phyloP scores from a whole-genome alignment of 2,329 filamentous ascomycete species.

The Hymenoscyphus repandus region DNA sequence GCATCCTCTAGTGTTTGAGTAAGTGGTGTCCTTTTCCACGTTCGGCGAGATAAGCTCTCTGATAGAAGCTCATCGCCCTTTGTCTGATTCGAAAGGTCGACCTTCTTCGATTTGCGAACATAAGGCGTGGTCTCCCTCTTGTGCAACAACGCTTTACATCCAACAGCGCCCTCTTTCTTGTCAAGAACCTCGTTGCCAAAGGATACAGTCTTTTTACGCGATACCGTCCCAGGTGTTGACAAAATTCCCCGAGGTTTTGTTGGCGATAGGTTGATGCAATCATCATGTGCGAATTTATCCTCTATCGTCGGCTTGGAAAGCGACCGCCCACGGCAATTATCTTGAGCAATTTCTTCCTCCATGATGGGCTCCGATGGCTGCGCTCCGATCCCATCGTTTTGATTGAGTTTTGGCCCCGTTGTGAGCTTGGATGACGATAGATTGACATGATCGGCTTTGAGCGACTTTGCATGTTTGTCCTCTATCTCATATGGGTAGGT shows the following conservation, averaged over 20 bases:
- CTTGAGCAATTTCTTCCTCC: too few species aligned
- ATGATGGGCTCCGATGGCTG: too few species aligned
- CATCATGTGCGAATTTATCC: neutral
- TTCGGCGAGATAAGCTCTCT: neutral
- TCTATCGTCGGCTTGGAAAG: neutral
- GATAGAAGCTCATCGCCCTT: neutral
- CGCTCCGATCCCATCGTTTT: too few species aligned
- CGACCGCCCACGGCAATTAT: neutral
- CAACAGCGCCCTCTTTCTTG: constrained; percentile 10
- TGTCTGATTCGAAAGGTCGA: constrained; percentile 6
- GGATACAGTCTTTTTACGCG: constrained; percentile 59
- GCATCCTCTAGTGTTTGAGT: neutral
- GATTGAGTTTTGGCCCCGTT: too few species aligned
- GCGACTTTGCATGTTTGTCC: neutral
- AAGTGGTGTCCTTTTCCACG: neutral
- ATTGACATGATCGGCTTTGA: neutral
- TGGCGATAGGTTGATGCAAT: constrained; percentile 27
- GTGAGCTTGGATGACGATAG: too few species aligned
- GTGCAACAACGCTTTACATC: constrained; percentile 1
- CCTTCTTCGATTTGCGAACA: constrained; percentile 29
- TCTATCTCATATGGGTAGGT: constrained; percentile 23
- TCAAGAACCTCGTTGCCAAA: constrained; percentile 51
- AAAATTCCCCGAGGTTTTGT: constrained; percentile 46
- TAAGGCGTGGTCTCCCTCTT: constrained; percentile 26
- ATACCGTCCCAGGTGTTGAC: constrained; percentile 57